Conservation (phyloP, 495 filamentous ascomycete genomes). For the Hyaloscypha hepaticicola region DNA sequence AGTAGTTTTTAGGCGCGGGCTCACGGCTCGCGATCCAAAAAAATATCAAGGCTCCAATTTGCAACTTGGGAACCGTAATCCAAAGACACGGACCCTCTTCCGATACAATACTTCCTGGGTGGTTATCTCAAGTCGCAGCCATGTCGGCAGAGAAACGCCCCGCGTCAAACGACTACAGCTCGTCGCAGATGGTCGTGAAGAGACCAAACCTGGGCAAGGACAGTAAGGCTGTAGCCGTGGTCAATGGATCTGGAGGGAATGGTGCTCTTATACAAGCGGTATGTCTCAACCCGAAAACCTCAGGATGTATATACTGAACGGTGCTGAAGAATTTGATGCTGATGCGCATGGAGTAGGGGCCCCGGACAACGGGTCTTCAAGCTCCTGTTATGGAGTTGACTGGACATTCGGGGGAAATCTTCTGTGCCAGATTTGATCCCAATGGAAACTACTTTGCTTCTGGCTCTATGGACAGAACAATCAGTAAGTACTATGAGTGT, state of each 20-base stretch:
- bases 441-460: constrained; percentile 87
- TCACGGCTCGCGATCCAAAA: constrained; percentile 1
- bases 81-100: not conserved
- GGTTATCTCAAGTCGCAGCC: constrained; percentile 16
- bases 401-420: constrained; percentile 80
- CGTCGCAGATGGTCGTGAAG: constrained; percentile 84
- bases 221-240: constrained; percentile 57
- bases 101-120: not conserved
- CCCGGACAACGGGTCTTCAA: constrained; percentile 81
- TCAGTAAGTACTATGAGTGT: constrained; percentile 55
- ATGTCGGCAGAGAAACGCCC: constrained; percentile 93
- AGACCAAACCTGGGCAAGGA: constrained; percentile 76
- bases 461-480: constrained; percentile 90
- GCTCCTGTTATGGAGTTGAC: constrained; percentile 94
- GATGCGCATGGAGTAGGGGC: constrained; percentile 52
- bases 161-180: constrained; percentile 73
- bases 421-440: constrained; percentile 86
- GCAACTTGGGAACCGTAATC: not conserved
- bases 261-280: constrained; percentile 83
- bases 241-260: constrained; percentile 64
- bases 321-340: constrained; percentile 28
- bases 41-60: not conserved
- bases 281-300: constrained; percentile 40
- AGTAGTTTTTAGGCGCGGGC: constrained; percentile 1
- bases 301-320: constrained; percentile 24